Conservation (phyloP, 2,329 filamentous ascomycete genomes). For the Eurotiales sp. region DNA sequence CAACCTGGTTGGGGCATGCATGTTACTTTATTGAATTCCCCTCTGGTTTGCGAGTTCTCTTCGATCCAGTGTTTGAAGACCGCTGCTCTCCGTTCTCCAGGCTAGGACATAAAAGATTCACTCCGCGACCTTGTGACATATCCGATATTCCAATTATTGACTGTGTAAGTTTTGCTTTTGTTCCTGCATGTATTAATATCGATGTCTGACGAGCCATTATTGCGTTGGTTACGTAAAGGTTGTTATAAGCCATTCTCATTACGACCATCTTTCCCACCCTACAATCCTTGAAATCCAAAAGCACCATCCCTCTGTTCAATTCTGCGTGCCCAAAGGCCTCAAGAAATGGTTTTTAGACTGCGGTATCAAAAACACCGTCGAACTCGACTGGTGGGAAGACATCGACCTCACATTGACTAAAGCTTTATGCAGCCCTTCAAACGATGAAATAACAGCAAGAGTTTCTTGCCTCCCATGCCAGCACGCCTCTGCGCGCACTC, state of each 20-base stretch:
- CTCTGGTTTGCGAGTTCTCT: constrained; percentile 73
- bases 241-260: constrained; percentile 16
- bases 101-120: constrained; percentile 17
- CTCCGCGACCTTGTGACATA: constrained; percentile 12
- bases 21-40: constrained; percentile 86
- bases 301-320: constrained; percentile 12
- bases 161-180: constrained; percentile 9
- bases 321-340: constrained; percentile 14
- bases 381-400: constrained; percentile 17
- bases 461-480: constrained; percentile 15
- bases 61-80: constrained; percentile 83
- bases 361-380: constrained; percentile 11
- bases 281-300: constrained; percentile 15
- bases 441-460: constrained; percentile 3
- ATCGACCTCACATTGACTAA: constrained; percentile 13
- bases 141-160: constrained; percentile 14
- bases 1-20: constrained; percentile 87
- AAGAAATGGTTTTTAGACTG: constrained; percentile 15
- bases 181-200: no score
- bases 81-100: constrained; percentile 70
- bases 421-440: neutral
- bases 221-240: no score
- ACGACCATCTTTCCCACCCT: constrained; percentile 15
- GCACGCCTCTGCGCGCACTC: constrained; percentile 12
- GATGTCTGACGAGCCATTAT: no score